These are phyloP conservation scores for Wickerhamiella kurtzmanii DNA, from an alignment of 805 yeast species.

Conservation along the genomic window DNA sequence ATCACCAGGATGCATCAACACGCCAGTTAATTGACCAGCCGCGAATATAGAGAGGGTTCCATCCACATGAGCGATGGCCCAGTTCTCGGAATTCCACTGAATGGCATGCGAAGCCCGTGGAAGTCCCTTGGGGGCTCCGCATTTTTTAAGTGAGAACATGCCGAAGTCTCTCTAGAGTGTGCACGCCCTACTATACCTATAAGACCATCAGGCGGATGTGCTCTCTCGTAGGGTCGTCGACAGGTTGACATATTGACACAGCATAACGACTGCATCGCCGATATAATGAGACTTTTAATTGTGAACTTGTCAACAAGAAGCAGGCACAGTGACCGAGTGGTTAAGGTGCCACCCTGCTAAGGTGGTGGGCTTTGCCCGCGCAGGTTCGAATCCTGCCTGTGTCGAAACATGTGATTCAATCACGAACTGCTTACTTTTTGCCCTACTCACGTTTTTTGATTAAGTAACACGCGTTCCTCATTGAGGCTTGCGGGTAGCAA, in stretches of 20 bases:
- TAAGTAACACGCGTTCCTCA: too few relatives aligned
- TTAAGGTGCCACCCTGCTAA: slow-evolving; percentile 20
- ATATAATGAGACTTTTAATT: too few relatives aligned
- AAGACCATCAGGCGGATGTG: too few relatives aligned
- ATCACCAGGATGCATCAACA: neutral
- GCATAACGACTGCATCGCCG: too few relatives aligned
- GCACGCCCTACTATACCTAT: too few relatives aligned
- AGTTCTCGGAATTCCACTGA: neutral
- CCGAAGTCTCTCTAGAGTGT: too few relatives aligned
- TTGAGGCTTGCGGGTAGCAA: neutral
- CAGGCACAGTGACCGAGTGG: slow-evolving; percentile 21
- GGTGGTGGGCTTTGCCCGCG: slow-evolving; percentile 25
- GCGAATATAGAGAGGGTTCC: neutral
- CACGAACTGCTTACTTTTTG: too few relatives aligned
- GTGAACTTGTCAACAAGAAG: neutral
- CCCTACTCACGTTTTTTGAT: too few relatives aligned
- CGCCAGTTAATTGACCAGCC: neutral
- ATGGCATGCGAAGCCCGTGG: neutral
- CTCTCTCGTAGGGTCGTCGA: too few relatives aligned
- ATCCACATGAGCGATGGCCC: neutral
- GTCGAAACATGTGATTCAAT: slow-evolving; percentile 14
- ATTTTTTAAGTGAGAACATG: neutral
- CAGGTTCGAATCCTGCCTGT: slow-evolving; percentile 27
- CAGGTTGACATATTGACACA: too few relatives aligned
- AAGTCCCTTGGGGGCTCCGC: neutral